phyloP scores from a whole-genome alignment of 2,329 filamentous ascomycete genomes.

The Pseudocercospora fuligena region DNA sequence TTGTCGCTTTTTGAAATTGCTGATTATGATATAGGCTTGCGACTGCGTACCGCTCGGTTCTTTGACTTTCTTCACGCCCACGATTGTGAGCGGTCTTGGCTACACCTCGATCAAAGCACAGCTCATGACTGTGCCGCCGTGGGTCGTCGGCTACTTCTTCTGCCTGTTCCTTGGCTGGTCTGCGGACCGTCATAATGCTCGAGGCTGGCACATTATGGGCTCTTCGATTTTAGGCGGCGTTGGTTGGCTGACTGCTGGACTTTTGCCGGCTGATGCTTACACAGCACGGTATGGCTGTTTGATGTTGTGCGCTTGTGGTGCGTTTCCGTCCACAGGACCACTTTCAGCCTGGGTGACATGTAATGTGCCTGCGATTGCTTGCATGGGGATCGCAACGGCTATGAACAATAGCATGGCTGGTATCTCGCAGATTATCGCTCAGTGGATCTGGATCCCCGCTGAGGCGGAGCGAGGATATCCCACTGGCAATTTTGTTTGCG shows the following conservation, averaged over 20 bases:
- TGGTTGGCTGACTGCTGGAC: constrained; percentile 35
- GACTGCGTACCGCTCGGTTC: constrained; percentile 40
- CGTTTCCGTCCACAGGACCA: constrained; percentile 44
- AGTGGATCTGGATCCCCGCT: constrained; percentile 47
- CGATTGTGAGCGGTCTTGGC: constrained; percentile 56
- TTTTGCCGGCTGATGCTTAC: constrained; percentile 34
- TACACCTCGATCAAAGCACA: constrained; percentile 53
- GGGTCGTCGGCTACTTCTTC: constrained; percentile 41
- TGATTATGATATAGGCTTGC: constrained; percentile 24
- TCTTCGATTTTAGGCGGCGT: constrained; percentile 32
- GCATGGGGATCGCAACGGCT: constrained; percentile 46
- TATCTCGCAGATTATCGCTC: constrained; percentile 46
- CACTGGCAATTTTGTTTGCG: constrained; percentile 49
- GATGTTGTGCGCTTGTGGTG: constrained; percentile 45
- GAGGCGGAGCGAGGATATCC: constrained; percentile 43
- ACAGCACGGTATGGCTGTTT: constrained; percentile 44
- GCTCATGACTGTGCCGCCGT: constrained; percentile 43
- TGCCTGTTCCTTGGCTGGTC: constrained; percentile 37
- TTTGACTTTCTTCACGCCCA: constrained; percentile 59
- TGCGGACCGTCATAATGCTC: constrained; percentile 32
- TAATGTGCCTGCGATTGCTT: constrained; percentile 45
- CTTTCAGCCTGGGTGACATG: constrained; percentile 48
- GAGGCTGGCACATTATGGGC: constrained; percentile 32
- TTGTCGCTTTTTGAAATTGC: neutral
- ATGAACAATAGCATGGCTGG: constrained; percentile 47